Evolutionary conservation across 345 rosid genomes (phyloP).

Genomic region (Adansonia digitata): DNA sequence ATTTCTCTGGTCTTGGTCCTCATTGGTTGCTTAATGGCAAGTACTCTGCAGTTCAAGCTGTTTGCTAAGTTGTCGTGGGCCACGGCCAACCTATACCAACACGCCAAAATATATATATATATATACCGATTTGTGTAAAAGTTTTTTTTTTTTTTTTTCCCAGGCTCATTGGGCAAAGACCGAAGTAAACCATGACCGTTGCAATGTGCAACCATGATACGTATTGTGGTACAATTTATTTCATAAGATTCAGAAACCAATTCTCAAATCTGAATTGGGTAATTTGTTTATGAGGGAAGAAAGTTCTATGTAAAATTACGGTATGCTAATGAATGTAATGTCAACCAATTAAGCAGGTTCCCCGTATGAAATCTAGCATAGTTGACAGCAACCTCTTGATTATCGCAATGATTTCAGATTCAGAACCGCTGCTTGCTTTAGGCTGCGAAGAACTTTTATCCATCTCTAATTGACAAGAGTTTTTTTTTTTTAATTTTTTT

Average conservation of each 20-base stretch:
- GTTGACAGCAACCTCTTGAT: background rate
- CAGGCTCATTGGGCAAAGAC: no score
- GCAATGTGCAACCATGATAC: no score
- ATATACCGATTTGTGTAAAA: no score
- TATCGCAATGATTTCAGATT: constrained; percentile 1
- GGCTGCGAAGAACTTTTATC: background rate
- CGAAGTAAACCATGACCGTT: no score
- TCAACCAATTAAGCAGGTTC: background rate
- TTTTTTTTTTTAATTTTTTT: no score
- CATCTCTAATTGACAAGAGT: background rate
- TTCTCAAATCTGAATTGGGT: background rate
- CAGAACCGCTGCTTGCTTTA: background rate
- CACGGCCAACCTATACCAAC: constrained; percentile 52
- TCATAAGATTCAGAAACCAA: background rate
- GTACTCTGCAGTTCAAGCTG: constrained; percentile 51
- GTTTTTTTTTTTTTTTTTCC: no score
- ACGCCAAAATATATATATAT: no score
- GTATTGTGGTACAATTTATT: no score
- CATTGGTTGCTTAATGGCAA: constrained; percentile 54
- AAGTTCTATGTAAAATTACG: no score
- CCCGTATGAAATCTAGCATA: background rate
- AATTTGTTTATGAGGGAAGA: no score
- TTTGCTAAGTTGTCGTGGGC: constrained; percentile 33
- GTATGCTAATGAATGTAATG: background rate
- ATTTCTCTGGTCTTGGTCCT: constrained; percentile 16